Conservation (phyloP, 257 asterid species). For the Craterostigma plantagineum region DNA sequence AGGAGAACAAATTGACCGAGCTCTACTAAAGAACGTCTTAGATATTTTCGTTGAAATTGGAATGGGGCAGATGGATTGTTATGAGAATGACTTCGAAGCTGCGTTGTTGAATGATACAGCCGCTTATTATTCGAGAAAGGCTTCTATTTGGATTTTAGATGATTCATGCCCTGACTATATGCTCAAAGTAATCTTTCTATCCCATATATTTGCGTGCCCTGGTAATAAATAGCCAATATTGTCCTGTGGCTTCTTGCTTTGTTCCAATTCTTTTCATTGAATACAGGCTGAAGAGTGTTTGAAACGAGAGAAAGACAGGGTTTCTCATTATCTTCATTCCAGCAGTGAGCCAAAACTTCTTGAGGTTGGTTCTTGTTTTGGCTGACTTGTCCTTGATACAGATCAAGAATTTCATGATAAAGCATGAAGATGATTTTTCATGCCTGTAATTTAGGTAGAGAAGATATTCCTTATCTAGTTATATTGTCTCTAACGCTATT, state of each 20-base stretch:
- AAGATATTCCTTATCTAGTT: neutral
- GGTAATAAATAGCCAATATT: neutral
- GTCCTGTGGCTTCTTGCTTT: neutral
- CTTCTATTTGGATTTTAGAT: conserved; percentile 92
- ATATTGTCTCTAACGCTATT: neutral
- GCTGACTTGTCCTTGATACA: conserved; percentile 1
- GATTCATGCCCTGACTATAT: conserved; percentile 98
- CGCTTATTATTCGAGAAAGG: conserved; percentile 91
- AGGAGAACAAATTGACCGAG: conserved; percentile 94
- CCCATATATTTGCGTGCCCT: neutral
- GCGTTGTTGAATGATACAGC: conserved; percentile 76
- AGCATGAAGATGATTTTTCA: too few relatives aligned
- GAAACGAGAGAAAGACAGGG: conserved; percentile 80
- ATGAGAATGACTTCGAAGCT: conserved; percentile 81
- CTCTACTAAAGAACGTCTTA: conserved; percentile 71
- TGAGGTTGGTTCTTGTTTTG: conserved; percentile 41
- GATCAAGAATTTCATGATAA: neutral
- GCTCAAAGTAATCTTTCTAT: conserved; percentile 36
- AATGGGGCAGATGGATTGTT: conserved; percentile 78
- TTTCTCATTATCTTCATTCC: conserved; percentile 81
- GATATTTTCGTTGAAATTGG: conserved; percentile 97
- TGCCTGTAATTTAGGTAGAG: too few relatives aligned
- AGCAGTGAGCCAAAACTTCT: conserved; percentile 94
- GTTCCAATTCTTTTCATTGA: neutral
- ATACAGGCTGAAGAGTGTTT: conserved; percentile 51